A percentile compares a stretch with the other conserved stretches of the same genome.
phyloP scores from a whole-genome alignment of 1,139 yeast genomes.

The Yamadazyma sp. region DNA sequence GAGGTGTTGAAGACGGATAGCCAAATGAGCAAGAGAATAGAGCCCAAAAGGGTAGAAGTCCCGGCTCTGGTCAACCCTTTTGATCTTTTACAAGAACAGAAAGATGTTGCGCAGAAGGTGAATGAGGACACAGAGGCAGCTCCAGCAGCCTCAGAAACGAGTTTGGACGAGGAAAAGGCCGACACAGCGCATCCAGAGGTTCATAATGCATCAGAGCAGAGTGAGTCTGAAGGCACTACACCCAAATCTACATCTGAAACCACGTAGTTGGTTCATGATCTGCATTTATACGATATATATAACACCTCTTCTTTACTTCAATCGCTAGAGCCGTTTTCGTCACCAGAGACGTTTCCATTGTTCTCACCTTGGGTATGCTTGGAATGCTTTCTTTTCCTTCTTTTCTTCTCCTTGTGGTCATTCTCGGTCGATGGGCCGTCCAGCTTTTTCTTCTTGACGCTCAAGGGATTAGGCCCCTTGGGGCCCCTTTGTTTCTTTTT shows the following conservation, averaged over 20 bases:
- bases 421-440: conserved; percentile 12
- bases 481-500: conserved; percentile 69
- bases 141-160: no score
- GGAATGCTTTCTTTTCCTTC: conserved; percentile 17
- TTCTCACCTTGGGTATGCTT: not conserved
- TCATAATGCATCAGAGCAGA: no score
- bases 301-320: no score
- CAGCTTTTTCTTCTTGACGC: conserved; percentile 67
- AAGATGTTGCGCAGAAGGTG: no score
- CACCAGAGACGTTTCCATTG: not conserved
- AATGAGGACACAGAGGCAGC: conserved; percentile 4
- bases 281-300: not conserved
- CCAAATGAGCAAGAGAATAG: conserved; percentile 7
- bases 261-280: no score
- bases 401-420: conserved; percentile 27
- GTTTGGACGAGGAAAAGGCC: no score
- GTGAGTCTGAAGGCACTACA: no score
- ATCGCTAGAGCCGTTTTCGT: no score
- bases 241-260: no score
- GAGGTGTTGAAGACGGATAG: conserved; percentile 34
- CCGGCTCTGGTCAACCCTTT: conserved; percentile 16
- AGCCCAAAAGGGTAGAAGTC: conserved; percentile 8
- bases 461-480: conserved; percentile 79
- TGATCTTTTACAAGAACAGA: no score
- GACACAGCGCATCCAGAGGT: no score